Percentiles rank a stretch among this genome's conserved stretches.
phyloP scores from a whole-genome alignment of 805 yeast species.

The Candida rishiriensis region DNA sequence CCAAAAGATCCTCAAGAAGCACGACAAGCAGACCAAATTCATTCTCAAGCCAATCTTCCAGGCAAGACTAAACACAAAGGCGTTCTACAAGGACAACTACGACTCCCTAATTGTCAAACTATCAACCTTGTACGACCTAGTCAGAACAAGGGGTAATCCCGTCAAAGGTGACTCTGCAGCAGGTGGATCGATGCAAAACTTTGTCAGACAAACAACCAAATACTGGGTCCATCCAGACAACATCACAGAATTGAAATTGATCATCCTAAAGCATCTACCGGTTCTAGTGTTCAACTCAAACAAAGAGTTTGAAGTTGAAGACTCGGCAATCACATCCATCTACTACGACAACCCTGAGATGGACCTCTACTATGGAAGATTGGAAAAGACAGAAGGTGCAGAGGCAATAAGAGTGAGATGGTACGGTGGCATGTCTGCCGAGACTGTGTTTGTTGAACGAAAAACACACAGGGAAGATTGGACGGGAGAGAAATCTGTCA shows the following conservation, averaged over 20 bases:
- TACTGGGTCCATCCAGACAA: constrained; percentile 99
- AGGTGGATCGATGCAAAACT: constrained; percentile 98
- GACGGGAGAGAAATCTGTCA: constrained; percentile 99
- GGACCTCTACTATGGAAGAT: constrained; percentile 90
- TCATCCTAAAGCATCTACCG: constrained; percentile 90
- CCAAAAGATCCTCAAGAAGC: constrained; percentile 94
- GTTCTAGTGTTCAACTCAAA: constrained; percentile 95
- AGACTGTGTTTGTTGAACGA: constrained; percentile 91
- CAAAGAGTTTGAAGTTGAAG: constrained; percentile 93
- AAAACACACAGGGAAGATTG: constrained; percentile 99
- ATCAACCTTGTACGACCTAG: constrained; percentile 84
- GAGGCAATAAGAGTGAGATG: constrained; percentile 97
- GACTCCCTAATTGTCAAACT: constrained; percentile 85
- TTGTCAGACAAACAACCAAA: constrained; percentile 96
- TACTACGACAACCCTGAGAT: constrained; percentile 87
- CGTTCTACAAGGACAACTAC: constrained; percentile 93
- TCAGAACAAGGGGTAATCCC: constrained; percentile 94
- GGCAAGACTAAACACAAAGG: constrained; percentile 87
- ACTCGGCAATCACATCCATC: constrained; percentile 93
- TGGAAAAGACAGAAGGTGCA: constrained; percentile 97
- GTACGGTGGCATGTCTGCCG: constrained; percentile 97
- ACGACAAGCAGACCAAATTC: constrained; percentile 83
- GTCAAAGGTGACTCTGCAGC: constrained; percentile 93
- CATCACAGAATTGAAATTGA: constrained; percentile 90
- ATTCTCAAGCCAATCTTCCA: constrained; percentile 88